Evolutionary conservation across 768 basidiomycete species (phyloP).

Genomic region (Mycena crocata): DNA sequence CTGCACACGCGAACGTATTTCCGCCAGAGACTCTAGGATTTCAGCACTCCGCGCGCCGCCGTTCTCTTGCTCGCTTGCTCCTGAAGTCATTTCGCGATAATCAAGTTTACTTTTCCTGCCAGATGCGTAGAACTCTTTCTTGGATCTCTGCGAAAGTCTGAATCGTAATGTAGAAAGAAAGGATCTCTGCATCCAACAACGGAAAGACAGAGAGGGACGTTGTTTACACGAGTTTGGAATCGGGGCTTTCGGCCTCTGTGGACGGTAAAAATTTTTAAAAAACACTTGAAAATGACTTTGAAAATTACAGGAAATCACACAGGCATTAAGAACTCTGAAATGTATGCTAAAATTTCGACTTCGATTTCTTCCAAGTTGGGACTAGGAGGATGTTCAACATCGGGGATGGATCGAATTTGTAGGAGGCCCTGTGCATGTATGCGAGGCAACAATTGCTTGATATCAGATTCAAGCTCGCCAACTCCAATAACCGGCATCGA

Average conservation of each 20-base stretch:
- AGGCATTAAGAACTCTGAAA: too few species aligned
- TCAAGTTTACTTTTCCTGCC: neutral
- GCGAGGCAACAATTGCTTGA: neutral
- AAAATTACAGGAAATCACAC: too few species aligned
- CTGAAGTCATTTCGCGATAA: slow-evolving; percentile 15
- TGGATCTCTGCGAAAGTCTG: neutral
- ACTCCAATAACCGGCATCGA: neutral
- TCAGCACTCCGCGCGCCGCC: slow-evolving; percentile 61
- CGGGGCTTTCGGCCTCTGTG: too few species aligned
- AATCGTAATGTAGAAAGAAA: neutral
- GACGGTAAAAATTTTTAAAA: too few species aligned
- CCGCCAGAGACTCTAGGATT: slow-evolving; percentile 63
- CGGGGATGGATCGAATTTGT: neutral
- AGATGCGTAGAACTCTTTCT: neutral
- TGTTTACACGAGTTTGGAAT: too few species aligned
- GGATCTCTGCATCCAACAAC: neutral
- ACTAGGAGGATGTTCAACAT: too few species aligned
- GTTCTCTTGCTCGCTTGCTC: too few species aligned
- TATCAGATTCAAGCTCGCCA: neutral
- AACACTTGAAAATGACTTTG: too few species aligned
- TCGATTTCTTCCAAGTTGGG: neutral
- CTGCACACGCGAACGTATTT: slow-evolving; percentile 61
- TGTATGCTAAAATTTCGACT: neutral
- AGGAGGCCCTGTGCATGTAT: neutral
- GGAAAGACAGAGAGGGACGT: too few species aligned